Evolutionary conservation across 306 rosid species (phyloP), one percentile per base, ranked within the genome.

Genomic region (Vigna trinervia): DNA sequence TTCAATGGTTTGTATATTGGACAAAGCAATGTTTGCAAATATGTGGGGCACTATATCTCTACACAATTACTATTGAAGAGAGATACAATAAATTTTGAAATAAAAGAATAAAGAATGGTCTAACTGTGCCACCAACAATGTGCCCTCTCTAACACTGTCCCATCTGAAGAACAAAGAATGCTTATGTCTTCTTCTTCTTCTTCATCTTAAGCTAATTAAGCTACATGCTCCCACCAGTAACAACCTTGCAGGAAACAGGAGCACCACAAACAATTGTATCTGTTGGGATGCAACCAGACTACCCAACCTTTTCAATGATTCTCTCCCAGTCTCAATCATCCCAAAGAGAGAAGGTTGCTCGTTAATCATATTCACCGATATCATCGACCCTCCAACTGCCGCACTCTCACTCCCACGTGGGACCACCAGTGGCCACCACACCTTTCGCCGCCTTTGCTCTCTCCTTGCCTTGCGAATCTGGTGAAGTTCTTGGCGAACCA

Each of bases 401-500:
- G 81, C 64, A 0, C 79, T 28, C 34, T 74, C 74, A 28, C 69
- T 64, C 28, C 83, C 63, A 3, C 23, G 48, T 0, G 84, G 76
- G 8, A 75, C 45, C 52, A 81, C 61, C 0, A 85, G 83, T 22
- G 90, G 79, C 95, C 93, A 81, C 97, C 95, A 88, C n/a, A 30
- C 74, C 69, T 84, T 85, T 26, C 71, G 69, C 6, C 86, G 81
- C 6, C 86, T 81, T 11, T 83, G 86, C 72, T 81, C 81, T 79
- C 91, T 89, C 69, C 77, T 84, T 6, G 75, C 79, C 83, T 84
- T 85, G 14, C 91, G 84, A 7, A 82, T 74, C 38, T 52, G 85
- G 85, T 63, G 85, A 43, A 87, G 95, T 80, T 90, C 88, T 79
- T 87, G 89, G 34, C 86, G 88, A 54, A 92, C 84, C 74, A 90